Base-by-base conservation (phyloP, 1,284 basidiomycete genomes). In the Microbotryomycetes sp. region DNA sequence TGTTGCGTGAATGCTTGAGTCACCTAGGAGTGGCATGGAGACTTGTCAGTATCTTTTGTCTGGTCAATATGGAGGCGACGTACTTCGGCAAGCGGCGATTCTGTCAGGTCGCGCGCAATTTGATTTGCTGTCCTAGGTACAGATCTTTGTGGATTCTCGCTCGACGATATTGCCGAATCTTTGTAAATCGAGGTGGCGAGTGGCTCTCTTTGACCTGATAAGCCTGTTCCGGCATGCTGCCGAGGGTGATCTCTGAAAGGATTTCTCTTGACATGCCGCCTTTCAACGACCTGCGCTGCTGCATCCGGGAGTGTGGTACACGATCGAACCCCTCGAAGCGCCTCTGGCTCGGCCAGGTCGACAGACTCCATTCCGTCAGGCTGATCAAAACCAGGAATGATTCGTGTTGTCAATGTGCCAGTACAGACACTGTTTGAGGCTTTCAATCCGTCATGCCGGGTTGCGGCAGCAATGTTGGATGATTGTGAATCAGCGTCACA, bases 11-110 rank as follows among this genome's bases (percentile, higher is more conserved):
- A 52, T 7, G 50, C 50, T 18, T 52, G 24, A 18, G 50, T 52
- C 11, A 52, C 50, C 50, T 52, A 26, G 24, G n/a, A 26, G 46
- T 23, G n/a, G 3, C 18, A 4, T 2, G 49, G 27, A 51, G 49
- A n/a, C 16, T n/a, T 7, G 50, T 16, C n/a, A 29, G 9, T n/a
- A n/a, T n/a, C n/a, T 24, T 11, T 26, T 26, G 50, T 27, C 29
- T 18, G 50, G 24, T 16, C n/a, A 24, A 27, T 11, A 7, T n/a
- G 50, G 24, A 16, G 13, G 24, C 7, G 16, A 7, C 23, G 23
- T 29, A 52, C 50, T 26, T 52, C 50, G 23, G 50, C 50, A 24
- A 52, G 18, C 23, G 50, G 50, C 50, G 50, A 52, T 26, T 52
- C 50, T 24, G 50, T 52, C 50, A 52, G 28, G 29, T 24, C 50